These are phyloP conservation scores for Allium fistulosum DNA, from an alignment of 106 monocot genomes.

Conservation along the genomic window DNA sequence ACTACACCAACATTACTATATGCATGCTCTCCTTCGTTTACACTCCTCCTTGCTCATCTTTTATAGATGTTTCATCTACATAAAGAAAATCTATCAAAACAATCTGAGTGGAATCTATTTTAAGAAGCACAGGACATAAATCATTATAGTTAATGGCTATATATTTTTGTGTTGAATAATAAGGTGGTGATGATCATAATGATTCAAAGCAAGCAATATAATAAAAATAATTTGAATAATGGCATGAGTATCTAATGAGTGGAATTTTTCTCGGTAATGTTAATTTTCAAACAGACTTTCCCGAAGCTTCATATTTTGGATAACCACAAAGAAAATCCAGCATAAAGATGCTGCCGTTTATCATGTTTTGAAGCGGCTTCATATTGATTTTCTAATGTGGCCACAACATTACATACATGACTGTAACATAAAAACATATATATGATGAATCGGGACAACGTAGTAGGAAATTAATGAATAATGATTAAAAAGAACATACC, in stretches of 20 bases:
- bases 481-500: conserved; percentile 14
- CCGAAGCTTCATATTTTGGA: conserved; percentile 46
- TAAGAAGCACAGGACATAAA: too few relatives aligned
- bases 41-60: conserved; percentile 57
- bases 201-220: too few relatives aligned
- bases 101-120: too few relatives aligned
- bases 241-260: too few relatives aligned
- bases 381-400: conserved; percentile 68
- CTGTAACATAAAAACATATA: conserved; percentile 22
- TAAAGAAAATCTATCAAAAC: background rate
- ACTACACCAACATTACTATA: conserved; percentile 81
- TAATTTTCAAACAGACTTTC: conserved; percentile 4
- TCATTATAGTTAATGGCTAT: too few relatives aligned
- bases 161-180: too few relatives aligned
- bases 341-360: conserved; percentile 77
- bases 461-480: too few relatives aligned
- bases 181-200: too few relatives aligned
- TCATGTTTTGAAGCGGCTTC: conserved; percentile 67
- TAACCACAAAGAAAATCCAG: conserved; percentile 84
- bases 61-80: conserved; percentile 77
- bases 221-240: too few relatives aligned
- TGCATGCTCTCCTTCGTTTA: conserved; percentile 40
- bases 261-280: too few relatives aligned
- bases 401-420: conserved; percentile 75
- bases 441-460: background rate